These are phyloP conservation scores for Dovyalis caffra DNA, from an alignment of 345 rosid genomes.

Conservation along the genomic window DNA sequence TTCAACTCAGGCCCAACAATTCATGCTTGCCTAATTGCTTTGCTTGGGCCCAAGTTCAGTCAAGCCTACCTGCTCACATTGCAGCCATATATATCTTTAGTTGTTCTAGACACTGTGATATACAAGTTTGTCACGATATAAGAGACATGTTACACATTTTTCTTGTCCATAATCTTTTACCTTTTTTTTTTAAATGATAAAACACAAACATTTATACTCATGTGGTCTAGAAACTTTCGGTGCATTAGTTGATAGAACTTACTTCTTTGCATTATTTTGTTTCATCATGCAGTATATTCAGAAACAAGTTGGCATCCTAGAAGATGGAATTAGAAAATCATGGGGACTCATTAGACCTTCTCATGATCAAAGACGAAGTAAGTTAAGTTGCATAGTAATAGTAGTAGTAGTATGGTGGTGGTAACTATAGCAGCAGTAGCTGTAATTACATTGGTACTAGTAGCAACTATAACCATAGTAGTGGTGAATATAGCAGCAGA, in stretches of 20 bases:
- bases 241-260: not conserved
- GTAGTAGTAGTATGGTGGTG: not conserved
- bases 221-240: not conserved
- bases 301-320: conserved; percentile 64
- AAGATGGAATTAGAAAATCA: conserved; percentile 72
- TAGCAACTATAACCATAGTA: too few relatives aligned
- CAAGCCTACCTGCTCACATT: too few relatives aligned
- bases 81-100: too few relatives aligned
- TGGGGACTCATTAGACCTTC: conserved; percentile 58
- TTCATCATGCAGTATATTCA: conserved; percentile 64
- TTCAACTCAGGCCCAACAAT: not conserved
- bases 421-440: too few relatives aligned
- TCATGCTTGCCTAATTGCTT: too few relatives aligned
- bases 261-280: conserved; percentile 1
- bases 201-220: not conserved
- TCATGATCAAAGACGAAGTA: conserved; percentile 32
- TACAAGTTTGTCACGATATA: too few relatives aligned
- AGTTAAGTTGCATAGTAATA: conserved; percentile 20
- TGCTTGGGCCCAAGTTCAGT: too few relatives aligned
- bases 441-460: too few relatives aligned
- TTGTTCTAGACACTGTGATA: too few relatives aligned
- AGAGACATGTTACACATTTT: not conserved
- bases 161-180: not conserved
- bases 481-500: too few relatives aligned
- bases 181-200: not conserved